Percentiles rank a stretch among this genome's conserved stretches.
Evolutionary conservation across 495 filamentous ascomycete genomes (phyloP).

Genomic region (Talaromyces liani): DNA sequence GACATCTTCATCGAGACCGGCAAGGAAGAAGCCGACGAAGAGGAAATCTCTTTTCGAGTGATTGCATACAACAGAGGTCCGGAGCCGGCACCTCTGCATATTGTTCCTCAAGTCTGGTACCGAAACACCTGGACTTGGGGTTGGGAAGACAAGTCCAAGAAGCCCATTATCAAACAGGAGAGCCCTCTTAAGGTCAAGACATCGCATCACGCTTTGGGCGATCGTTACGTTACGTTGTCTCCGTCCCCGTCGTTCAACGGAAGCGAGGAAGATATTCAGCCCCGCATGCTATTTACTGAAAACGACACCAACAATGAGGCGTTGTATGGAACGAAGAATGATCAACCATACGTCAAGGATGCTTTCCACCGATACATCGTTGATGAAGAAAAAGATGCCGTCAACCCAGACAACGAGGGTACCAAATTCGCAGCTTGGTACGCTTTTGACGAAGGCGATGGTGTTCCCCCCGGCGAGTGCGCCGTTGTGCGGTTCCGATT

Average conservation of each 20-base stretch:
- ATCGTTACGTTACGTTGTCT: slow-evolving; percentile 77
- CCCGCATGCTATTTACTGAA: slow-evolving; percentile 82
- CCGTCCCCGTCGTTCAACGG: slow-evolving; percentile 78
- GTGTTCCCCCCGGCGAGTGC: slow-evolving; percentile 82
- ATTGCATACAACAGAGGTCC: slow-evolving; percentile 95
- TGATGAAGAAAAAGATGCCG: slow-evolving; percentile 64
- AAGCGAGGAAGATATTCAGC: slow-evolving; percentile 74
- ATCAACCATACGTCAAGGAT: slow-evolving; percentile 83
- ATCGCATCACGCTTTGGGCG: slow-evolving; percentile 68
- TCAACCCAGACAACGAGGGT: slow-evolving; percentile 74
- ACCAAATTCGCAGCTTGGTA: slow-evolving; percentile 93
- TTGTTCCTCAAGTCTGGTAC: slow-evolving; percentile 94
- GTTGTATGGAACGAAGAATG: slow-evolving; percentile 71
- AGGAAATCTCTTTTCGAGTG: slow-evolving; percentile 88
- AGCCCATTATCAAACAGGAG: slow-evolving; percentile 63
- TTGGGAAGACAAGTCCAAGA: slow-evolving; percentile 59
- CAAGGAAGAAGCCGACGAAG: slow-evolving; percentile 81
- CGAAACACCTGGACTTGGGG: slow-evolving; percentile 96
- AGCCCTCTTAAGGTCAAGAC: slow-evolving; percentile 61
- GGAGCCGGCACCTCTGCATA: slow-evolving; percentile 83
- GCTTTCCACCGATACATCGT: slow-evolving; percentile 88
- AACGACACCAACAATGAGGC: slow-evolving; percentile 83
- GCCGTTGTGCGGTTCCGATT: slow-evolving; percentile 91
- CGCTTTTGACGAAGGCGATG: slow-evolving; percentile 79
- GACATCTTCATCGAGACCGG: slow-evolving; percentile 96